Evolutionary conservation across 208 protist genomes (phyloP).

Genomic region (Blechomonas ayalai): DNA sequence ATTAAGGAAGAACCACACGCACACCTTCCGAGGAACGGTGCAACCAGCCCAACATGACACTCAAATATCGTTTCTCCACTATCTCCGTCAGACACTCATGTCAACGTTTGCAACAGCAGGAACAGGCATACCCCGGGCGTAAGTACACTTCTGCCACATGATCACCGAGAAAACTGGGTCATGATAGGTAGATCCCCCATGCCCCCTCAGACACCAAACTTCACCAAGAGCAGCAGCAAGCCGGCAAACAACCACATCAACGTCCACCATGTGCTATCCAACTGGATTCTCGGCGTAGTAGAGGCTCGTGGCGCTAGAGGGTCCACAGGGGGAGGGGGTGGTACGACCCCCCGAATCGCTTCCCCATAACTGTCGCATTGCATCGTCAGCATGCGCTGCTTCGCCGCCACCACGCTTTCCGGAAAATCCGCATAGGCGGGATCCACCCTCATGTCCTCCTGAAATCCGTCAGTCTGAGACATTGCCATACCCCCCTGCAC

Average conservation of each 20-base stretch:
- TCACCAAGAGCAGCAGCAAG: slow-evolving; percentile 22
- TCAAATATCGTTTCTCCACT: not conserved
- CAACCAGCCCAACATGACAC: slow-evolving; percentile 1
- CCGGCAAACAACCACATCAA: slow-evolving; percentile 29
- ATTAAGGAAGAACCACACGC: too few species aligned
- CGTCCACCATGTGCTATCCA: slow-evolving; percentile 31
- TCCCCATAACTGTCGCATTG: slow-evolving; percentile 58
- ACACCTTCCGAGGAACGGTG: too few species aligned
- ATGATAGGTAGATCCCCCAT: too few species aligned
- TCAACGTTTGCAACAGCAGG: too few species aligned
- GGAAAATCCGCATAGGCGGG: slow-evolving; percentile 27
- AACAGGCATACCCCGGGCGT: too few species aligned
- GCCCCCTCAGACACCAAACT: too few species aligned
- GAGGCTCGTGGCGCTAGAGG: slow-evolving; percentile 20
- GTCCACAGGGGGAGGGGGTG: slow-evolving; percentile 38
- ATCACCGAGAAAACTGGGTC: too few species aligned
- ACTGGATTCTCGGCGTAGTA: slow-evolving; percentile 17
- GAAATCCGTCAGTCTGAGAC: slow-evolving; percentile 13
- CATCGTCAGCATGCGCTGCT: slow-evolving; percentile 33
- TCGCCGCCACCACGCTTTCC: slow-evolving; percentile 33
- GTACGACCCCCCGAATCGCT: slow-evolving; percentile 34
- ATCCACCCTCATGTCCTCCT: slow-evolving; percentile 34
- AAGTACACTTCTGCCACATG: too few species aligned
- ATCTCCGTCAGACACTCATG: not conserved
- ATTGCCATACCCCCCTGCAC: slow-evolving; percentile 5